These are phyloP conservation scores for Fusarium verticillioides DNA, from an alignment of 2,329 filamentous ascomycete genomes.

Conservation along the genomic window DNA sequence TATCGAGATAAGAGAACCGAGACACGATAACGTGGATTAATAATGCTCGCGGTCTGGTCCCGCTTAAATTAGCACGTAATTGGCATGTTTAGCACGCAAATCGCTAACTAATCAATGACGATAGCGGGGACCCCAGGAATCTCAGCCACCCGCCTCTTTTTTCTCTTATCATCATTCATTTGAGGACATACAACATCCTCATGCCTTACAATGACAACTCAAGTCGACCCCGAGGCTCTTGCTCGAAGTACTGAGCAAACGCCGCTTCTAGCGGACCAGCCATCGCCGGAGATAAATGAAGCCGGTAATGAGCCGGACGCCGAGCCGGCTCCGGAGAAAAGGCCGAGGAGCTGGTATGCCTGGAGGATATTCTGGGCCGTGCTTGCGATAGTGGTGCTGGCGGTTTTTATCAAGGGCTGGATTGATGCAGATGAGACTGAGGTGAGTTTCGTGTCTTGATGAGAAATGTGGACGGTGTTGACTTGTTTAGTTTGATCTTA, in stretches of 20 bases:
- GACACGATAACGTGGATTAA: constrained; percentile 10
- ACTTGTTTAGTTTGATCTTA: constrained; percentile 55
- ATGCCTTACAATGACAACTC: not conserved
- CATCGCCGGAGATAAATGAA: not conserved
- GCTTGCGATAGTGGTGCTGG: not conserved
- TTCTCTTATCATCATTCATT: not conserved
- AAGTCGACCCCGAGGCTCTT: not conserved
- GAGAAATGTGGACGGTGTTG: fast-evolving
- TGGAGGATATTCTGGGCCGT: constrained; percentile 19
- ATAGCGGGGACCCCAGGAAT: not conserved
- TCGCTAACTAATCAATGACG: constrained; percentile 12
- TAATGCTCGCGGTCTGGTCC: constrained; percentile 5
- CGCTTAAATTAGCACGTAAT: constrained; percentile 11
- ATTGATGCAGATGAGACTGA: constrained; percentile 27
- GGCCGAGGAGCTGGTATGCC: constrained; percentile 15
- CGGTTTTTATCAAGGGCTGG: constrained; percentile 19
- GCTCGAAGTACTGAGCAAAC: constrained; percentile 7
- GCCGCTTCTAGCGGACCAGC: not conserved
- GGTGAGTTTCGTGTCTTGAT: not conserved
- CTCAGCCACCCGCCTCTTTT: too few species aligned
- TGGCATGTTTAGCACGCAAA: not conserved
- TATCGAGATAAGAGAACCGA: not conserved
- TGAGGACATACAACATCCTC: not conserved
- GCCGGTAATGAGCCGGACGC: not conserved
- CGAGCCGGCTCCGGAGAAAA: not conserved